Percentiles rank a stretch among this genome's conserved stretches.
Evolutionary conservation across 495 filamentous ascomycete species (phyloP).

Genomic region (Cladorrhinum samala): DNA sequence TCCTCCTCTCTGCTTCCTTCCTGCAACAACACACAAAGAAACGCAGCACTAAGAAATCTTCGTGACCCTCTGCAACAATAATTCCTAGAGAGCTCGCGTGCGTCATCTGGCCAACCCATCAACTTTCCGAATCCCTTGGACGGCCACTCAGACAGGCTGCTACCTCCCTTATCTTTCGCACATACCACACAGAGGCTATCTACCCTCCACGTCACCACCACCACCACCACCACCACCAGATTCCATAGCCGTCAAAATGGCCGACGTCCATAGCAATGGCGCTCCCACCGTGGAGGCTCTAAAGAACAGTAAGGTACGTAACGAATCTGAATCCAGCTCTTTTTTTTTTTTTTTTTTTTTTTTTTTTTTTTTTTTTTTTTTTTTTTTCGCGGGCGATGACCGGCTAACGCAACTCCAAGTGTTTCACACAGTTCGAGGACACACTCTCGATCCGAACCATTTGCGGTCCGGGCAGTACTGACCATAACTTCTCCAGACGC

Average conservation of each 20-base stretch:
- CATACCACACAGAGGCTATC: conserved; percentile 4
- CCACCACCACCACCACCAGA: conserved; percentile 3
- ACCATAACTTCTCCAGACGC: conserved; percentile 30
- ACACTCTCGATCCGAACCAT: conserved; percentile 7
- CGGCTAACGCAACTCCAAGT: conserved; percentile 28
- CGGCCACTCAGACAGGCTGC: not conserved
- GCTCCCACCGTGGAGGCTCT: conserved; percentile 27
- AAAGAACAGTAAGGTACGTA: conserved; percentile 45
- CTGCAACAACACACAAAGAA: not conserved
- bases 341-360: not conserved
- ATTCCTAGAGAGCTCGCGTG: not conserved
- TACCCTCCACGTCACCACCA: not conserved
- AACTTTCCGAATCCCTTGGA: not conserved
- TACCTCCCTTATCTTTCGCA: not conserved
- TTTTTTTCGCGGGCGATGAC: conserved; percentile 4
- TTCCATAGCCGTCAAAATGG: conserved; percentile 25
- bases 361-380: no score
- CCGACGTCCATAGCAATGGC: conserved; percentile 27
- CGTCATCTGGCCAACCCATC: not conserved
- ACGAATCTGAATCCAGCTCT: not conserved
- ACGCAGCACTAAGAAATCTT: not conserved
- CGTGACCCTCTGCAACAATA: not conserved
- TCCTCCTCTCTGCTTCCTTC: not conserved
- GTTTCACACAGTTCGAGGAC: conserved; percentile 24
- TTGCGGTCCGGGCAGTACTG: conserved; percentile 11